Evolutionary conservation across 2,329 filamentous ascomycete species (phyloP).

Genomic region (Cordyceps cicadae): DNA sequence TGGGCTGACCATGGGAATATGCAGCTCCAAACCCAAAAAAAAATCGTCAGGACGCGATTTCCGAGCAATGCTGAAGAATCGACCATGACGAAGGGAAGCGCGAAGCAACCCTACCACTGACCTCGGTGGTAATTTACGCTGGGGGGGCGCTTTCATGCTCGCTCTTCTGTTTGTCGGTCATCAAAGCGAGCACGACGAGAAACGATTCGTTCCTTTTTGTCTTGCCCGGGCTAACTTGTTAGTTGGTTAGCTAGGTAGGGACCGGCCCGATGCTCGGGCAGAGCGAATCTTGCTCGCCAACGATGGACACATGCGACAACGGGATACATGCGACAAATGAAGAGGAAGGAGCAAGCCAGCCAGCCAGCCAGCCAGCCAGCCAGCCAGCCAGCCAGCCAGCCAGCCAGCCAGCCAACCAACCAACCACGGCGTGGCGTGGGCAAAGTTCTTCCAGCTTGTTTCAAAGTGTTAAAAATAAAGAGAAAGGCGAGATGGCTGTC

Average conservation of each 20-base stretch:
- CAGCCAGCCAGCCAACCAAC: background rate
- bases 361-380: too few relatives aligned
- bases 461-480: slow-evolving; percentile 2
- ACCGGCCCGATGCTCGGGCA: slow-evolving; percentile 5
- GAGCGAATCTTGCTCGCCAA: slow-evolving; percentile 7
- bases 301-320: too few relatives aligned
- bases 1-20: background rate
- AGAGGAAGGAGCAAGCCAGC: background rate
- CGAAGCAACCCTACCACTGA: background rate
- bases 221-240: background rate
- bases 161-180: too few relatives aligned
- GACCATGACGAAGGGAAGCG: background rate
- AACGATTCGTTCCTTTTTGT: background rate
- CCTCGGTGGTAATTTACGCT: background rate
- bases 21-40: background rate
- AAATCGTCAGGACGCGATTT: background rate
- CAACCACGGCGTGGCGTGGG: background rate
- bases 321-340: background rate
- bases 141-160: background rate
- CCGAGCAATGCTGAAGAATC: background rate
- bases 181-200: background rate
- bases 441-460: slow-evolving; percentile 3
- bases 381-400: too few relatives aligned
- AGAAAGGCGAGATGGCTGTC: background rate
- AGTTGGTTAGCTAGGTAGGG: background rate